These are phyloP conservation scores for Sporothrix schenckii DNA, from an alignment of 2,329 filamentous ascomycete species.

Conservation along the genomic window DNA sequence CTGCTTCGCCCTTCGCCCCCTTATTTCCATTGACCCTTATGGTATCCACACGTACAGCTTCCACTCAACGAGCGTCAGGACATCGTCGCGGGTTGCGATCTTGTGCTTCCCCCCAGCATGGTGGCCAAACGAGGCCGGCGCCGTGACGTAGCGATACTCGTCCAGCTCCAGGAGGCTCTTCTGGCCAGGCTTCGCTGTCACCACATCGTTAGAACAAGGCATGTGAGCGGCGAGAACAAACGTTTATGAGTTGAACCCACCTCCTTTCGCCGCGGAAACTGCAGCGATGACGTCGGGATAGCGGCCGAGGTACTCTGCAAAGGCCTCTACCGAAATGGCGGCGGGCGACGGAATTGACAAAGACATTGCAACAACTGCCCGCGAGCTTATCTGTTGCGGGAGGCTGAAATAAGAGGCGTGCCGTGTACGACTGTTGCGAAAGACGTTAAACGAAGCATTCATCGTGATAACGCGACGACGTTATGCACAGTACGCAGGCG, in stretches of 20 bases:
- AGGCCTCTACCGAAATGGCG: slow-evolving; percentile 26
- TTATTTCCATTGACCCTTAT: too few species aligned
- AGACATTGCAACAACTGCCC: neutral
- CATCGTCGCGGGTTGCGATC: slow-evolving; percentile 58
- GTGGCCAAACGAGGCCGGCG: slow-evolving; percentile 51
- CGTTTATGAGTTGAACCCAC: slow-evolving; percentile 40
- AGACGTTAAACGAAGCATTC: neutral
- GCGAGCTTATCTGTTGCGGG: neutral
- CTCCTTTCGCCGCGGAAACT: slow-evolving; percentile 51
- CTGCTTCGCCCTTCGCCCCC: too few species aligned
- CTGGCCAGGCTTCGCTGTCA: slow-evolving; percentile 53
- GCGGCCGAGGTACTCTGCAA: slow-evolving; percentile 28
- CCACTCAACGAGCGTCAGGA: slow-evolving; percentile 67
- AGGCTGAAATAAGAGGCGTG: neutral
- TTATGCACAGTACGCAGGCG: neutral
- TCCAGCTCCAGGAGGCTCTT: slow-evolving; percentile 62
- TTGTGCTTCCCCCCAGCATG: slow-evolving; percentile 37
- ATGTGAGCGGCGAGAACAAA: neutral
- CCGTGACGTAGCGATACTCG: slow-evolving; percentile 59
- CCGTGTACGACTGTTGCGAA: neutral
- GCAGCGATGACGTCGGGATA: slow-evolving; percentile 46
- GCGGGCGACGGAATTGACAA: slow-evolving; percentile 19
- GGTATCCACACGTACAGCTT: slow-evolving; percentile 58
- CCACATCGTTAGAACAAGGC: slow-evolving; percentile 33
- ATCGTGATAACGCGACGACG: neutral